Base-by-base conservation (phyloP, 2,329 filamentous ascomycete species). In the Aspergillus pseudonomiae region DNA sequence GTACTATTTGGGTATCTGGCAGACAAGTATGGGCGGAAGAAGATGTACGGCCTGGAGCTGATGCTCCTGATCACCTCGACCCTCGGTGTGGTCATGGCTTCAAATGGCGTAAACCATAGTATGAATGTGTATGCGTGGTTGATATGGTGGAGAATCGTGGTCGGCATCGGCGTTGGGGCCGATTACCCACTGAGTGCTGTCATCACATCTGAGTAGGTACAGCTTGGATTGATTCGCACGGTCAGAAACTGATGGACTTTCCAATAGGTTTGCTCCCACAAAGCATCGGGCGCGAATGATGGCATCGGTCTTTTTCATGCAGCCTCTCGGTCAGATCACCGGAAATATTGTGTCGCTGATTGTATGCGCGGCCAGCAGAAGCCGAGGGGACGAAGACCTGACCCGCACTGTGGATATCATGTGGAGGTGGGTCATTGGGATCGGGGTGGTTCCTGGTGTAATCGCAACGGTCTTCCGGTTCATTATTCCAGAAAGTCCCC, bases 101-200 rank as follows among this genome's bases (percentile, higher is more conserved):
- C 82, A 1, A 74, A 72, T 0, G 82, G 83, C 1, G 70, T 70
- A n/a, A 63, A 78, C 28, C 68, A 68, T n/a, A 79, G 76, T 46
- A 83, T 84, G 78, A 77, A 73, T 45, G 71, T 84, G 14, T 78
- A 79, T 63, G 78, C 73, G 0, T 81, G 81, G 79, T 65, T 85
- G 36, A 73, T 83, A 26, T 80, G 79, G 71, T 85, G 82, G 82
- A 76, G 83, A 62, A 73, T 82, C 45, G 66, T 82, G 26, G 79
- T 83, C 45, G 83, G 83, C 0, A 76, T 84, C 39, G 87, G 86
- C 0, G 88, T 90, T 39, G 87, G 88, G n/a, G 88, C 86, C 19
- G 88, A 91, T 74, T 91, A 91, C 71, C 89, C 89, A 1, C 78
- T 91, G 2, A 86, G 83, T 52, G 88, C 88, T 0, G 85, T 90